Evolutionary conservation across 2,329 filamentous ascomycete species (phyloP), one percentile per base, ranked within the genome.

Genomic region (Aspergillus ochraceus): DNA sequence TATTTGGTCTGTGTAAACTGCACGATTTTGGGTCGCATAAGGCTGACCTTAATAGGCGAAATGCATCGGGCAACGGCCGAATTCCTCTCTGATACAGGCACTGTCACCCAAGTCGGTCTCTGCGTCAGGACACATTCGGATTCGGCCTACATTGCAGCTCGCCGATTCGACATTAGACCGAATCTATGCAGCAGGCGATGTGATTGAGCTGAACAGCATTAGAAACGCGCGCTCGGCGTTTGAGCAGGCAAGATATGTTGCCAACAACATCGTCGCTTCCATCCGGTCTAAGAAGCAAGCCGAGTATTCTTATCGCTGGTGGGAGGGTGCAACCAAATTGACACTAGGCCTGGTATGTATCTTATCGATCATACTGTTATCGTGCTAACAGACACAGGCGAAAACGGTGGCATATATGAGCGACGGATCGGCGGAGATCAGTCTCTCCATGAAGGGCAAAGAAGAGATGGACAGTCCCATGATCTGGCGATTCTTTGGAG

Each of bases 181-280:
- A 60, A 77, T 89, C 2, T 90, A 86, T 65, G 84, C 83, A 1
- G 81, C 85, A n/a, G 88, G 88, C 19, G 87, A 90, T 62, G 84
- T 90, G 4, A 82, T 85, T 4, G 83, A 84, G 26, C 81, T 80
- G 1, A 77, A 79, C 0, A 76, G 76, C 0, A 72, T 76, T 39
- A 82, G 81, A 6, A 87, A 87, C 67, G 84, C 82, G 0, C 78
- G 86, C 10, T 80, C 84, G 0, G 84, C 83, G 0, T 76, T 77
- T 49, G 75, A 78, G 11, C 87, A 89, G 66, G 83, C 82, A 2
- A 74, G 77, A 30, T 66, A 84, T 4, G 85, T 81, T 0, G 80
- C 80, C 1, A 78, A 81, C 45, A 89, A 89, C 62, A 78, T 89
- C 19, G 66, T 86, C 2, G 73, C 78, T 1, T 72, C 77, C 0